phyloP scores from a whole-genome alignment of 352 stramenopile species.

The Phytophthora vignae region DNA sequence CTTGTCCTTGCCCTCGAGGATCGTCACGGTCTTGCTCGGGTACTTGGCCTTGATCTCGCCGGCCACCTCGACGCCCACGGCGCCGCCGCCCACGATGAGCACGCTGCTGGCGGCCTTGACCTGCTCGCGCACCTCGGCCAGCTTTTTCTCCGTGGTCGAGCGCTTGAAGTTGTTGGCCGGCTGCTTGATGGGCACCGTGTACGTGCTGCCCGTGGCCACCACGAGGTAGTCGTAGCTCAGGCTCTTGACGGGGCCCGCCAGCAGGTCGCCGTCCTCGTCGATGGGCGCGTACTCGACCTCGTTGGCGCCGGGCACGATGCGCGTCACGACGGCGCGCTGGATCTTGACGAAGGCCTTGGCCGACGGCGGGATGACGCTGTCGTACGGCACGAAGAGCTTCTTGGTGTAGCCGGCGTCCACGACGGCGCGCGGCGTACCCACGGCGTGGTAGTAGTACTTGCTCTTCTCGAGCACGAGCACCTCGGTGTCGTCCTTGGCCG shows the following conservation, averaged over 20 bases:
- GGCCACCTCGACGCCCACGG: constrained; percentile 63
- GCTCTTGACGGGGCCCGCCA: constrained; percentile 34
- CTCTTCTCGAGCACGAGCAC: constrained; percentile 70
- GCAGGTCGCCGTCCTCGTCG: constrained; percentile 39
- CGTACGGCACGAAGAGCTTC: constrained; percentile 70
- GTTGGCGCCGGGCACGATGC: constrained; percentile 34
- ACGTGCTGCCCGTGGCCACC: constrained; percentile 66
- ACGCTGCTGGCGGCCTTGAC: constrained; percentile 55
- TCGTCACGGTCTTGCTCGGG: constrained; percentile 64
- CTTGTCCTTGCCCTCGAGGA: constrained; percentile 43
- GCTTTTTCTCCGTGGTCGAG: constrained; percentile 38
- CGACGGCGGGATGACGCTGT: constrained; percentile 50
- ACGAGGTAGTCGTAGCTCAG: constrained; percentile 71
- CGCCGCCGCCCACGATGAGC: constrained; percentile 66
- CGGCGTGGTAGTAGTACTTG: constrained; percentile 57
- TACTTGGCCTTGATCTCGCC: constrained; percentile 66
- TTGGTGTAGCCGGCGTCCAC: constrained; percentile 51
- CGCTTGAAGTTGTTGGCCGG: constrained; percentile 45
- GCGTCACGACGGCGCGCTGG: constrained; percentile 50
- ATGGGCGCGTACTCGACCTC: constrained; percentile 52
- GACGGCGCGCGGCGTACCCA: constrained; percentile 52
- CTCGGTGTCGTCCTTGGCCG: constrained; percentile 40
- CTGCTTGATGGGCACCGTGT: constrained; percentile 67
- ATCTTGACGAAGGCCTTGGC: constrained; percentile 48
- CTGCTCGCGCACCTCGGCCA: constrained; percentile 49